Evolutionary conservation across 768 basidiomycete species (phyloP), one percentile per base, ranked within the genome.

Genomic region (Chalciporus pseudorubinellus): DNA sequence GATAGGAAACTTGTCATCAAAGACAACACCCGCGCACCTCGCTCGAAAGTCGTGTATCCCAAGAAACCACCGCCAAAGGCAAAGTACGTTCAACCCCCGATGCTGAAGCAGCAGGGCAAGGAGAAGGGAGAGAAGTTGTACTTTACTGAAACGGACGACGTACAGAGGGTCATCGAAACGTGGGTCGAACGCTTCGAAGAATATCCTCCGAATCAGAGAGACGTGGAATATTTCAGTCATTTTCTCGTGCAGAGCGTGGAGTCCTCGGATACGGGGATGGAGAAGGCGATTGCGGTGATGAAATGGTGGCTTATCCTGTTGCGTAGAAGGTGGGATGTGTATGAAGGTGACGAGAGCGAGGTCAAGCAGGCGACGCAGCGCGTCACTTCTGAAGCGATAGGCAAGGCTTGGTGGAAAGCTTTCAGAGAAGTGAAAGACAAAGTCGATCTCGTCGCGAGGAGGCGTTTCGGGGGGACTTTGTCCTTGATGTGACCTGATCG

Each of bases 301-400:
- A 84, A 80, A 60, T 95, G 87, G 89, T 94, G 92, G 93, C 67
- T 83, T 56, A 75, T 86, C 28, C 63, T 94, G 22, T 65, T 92
- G 59, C 72, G 85, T 59, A 71, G 84, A 53, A 68, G 80, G 60
- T 92, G 86, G 79, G 79, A 75, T 11, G 68, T 72, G 4, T 78
- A 78, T 48, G 85, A 89, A 66, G 59, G 69, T 50, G 68, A 62
- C 38, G 50, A 50, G 11, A 51, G 70, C 28, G 75, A 73, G 38
- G 68, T 66, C 20, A 67, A 72, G 38, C 68, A 67, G 43, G 53
- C 34, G 4, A 28, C 62, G 63, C 22, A 61, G 65, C 66, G 53
- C 56, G 56, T 54, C 66, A 70, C 72, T 63, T 69, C 70, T 31
- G 64, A 72, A 44, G 48, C 38, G 12, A 74, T 87, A 39, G 90